A percentile compares a stretch with the other conserved stretches of the same genome.
Evolutionary conservation across 768 basidiomycete genomes (phyloP).

Genomic region (Brasilioporus rufonigricans): DNA sequence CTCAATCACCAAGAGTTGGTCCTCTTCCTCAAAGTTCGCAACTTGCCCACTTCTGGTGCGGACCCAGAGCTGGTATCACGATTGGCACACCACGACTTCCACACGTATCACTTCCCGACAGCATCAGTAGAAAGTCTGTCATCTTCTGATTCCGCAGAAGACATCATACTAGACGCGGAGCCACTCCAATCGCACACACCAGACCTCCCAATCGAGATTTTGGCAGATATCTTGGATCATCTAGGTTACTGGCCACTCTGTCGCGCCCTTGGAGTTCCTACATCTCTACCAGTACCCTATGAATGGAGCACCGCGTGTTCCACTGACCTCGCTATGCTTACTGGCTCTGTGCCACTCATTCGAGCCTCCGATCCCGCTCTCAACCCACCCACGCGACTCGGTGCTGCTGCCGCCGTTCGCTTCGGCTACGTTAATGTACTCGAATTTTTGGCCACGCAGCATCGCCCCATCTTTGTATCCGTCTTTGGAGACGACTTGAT

Average conservation of each 20-base stretch:
- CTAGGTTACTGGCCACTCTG: conserved; percentile 84
- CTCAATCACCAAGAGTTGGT: conserved; percentile 66
- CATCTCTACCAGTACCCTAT: conserved; percentile 58
- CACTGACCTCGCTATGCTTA: conserved; percentile 72
- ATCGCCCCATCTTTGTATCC: conserved; percentile 61
- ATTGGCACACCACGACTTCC: conserved; percentile 71
- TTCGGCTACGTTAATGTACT: conserved; percentile 78
- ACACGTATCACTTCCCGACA: conserved; percentile 60
- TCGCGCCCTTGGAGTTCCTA: conserved; percentile 72
- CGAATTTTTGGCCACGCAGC: conserved; percentile 65
- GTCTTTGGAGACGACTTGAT: conserved; percentile 68
- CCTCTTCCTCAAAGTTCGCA: conserved; percentile 73
- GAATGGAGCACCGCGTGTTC: conserved; percentile 71
- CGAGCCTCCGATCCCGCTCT: conserved; percentile 54
- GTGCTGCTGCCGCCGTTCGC: conserved; percentile 63
- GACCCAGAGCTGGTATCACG: conserved; percentile 65
- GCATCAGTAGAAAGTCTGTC: conserved; percentile 30
- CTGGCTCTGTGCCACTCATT: conserved; percentile 57
- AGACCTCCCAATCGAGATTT: conserved; percentile 72
- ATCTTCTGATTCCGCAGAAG: conserved; percentile 19
- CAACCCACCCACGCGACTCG: conserved; percentile 65
- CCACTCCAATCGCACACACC: conserved; percentile 39
- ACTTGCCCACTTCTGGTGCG: conserved; percentile 62
- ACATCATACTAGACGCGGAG: conserved; percentile 23
- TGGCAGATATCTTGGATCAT: conserved; percentile 75